Evolutionary conservation across 2,329 filamentous ascomycete genomes (phyloP).

Genomic region (Calonectria hongkongensis): DNA sequence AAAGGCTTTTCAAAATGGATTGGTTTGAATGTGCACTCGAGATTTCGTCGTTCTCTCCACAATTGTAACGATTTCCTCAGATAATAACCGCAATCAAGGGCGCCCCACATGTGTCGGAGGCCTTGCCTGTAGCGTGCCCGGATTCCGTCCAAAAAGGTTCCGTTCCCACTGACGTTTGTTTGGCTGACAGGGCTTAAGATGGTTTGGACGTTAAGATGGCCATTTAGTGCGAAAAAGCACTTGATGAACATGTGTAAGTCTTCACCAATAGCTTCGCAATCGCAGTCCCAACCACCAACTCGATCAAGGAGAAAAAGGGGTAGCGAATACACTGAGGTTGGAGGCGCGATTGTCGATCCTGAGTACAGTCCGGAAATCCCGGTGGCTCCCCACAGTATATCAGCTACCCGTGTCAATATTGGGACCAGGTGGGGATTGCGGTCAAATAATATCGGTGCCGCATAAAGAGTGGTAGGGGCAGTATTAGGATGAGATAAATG

Average conservation of each 20-base stretch:
- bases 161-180: slow-evolving; percentile 79
- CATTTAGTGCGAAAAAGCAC: slow-evolving; percentile 84
- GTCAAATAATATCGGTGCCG: slow-evolving; percentile 83
- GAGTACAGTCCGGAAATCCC: slow-evolving; percentile 81
- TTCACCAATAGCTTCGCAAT: slow-evolving; percentile 82
- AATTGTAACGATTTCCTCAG: neutral
- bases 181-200: slow-evolving; percentile 82
- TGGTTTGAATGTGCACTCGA: neutral
- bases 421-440: slow-evolving; percentile 82
- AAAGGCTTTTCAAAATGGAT: neutral
- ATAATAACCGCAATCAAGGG: neutral
- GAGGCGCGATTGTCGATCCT: slow-evolving; percentile 78
- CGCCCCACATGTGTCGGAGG: neutral
- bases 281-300: slow-evolving; percentile 83
- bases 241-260: slow-evolving; percentile 87
- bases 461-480: slow-evolving; percentile 78
- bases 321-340: slow-evolving; percentile 84
- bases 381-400: slow-evolving; percentile 82
- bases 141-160: slow-evolving; percentile 71
- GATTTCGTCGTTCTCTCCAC: neutral
- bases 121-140: slow-evolving; percentile 81
- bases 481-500: slow-evolving; percentile 77
- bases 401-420: slow-evolving; percentile 81
- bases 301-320: slow-evolving; percentile 79
- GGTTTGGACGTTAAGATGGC: slow-evolving; percentile 78